Base-by-base conservation (phyloP, 83 land plant genomes). In the Picea engelmannii region DNA sequence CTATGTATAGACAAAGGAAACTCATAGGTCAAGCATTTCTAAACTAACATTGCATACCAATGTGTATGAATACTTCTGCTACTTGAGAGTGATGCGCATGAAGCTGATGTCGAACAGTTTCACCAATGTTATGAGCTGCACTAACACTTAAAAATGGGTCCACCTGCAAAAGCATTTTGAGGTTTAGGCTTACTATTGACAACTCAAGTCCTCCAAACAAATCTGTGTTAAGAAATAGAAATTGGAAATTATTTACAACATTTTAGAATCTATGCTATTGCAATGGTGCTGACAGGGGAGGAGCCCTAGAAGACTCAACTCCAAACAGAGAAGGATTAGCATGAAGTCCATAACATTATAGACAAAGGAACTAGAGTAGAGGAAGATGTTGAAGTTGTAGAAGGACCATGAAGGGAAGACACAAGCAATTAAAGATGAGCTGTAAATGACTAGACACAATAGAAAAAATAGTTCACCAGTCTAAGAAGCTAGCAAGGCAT, bases 101-200 rank as follows among this genome's bases (percentile, higher is more conserved):
- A 70, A 97, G 84, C 52, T 91, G 86, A 65, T 69, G 86, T 35
- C 95, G 94, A 60, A 93, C 96, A 86, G 83, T 91, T 84, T 97
- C 96, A 68, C 98, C 99, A 81, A 97, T 88, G 76, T 90, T 85
- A 86, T 95, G 96, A 1, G 98, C 98, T 79, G 95, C 95, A 88
- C 98, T 93, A 49, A 97, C 98, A 88, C 98, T 97, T 20, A 88
- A 85, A 83, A 93, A 95, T 17, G 99, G 96, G 87, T 97, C 93
- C 64, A 97, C 99, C 99, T 95, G 86, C 82, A 85, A 35, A 9
- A 18, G 27, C 38, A 40, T 15, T 17, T 20, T 58, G 17, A 42
- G 25, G 8, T 9, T 71, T 38, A 71, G 49, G 18, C 44, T 21
- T 71, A 38, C 55, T 20, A 68, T 35, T 44, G 44, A 70, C 49